These are phyloP conservation scores for Eremochloa ophiuroides DNA, from an alignment of 176 grass and related monocot species.

Conservation along the genomic window DNA sequence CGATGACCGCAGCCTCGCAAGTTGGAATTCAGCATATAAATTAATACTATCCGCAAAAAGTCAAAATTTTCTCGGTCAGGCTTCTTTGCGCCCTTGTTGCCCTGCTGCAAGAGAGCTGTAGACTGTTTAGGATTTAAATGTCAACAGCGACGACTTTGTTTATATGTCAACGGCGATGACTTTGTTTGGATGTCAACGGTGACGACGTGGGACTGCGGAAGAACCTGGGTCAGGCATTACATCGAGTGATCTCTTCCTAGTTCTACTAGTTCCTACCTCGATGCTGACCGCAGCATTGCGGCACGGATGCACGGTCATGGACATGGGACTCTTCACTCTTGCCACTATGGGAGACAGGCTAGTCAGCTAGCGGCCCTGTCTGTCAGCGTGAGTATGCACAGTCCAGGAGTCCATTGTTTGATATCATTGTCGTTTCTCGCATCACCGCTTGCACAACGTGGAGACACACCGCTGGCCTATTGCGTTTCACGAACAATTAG, in stretches of 20 bases:
- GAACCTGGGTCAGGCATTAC: neutral
- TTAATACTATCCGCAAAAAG: neutral
- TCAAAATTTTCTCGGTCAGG: constrained; percentile 10
- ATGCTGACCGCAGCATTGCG: neutral
- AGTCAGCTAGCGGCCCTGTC: no score
- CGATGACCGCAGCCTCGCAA: neutral
- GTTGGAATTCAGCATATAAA: neutral
- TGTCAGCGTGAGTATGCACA: no score
- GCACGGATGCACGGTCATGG: neutral
- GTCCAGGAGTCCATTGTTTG: no score
- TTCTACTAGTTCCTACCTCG: neutral
- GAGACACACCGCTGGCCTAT: no score
- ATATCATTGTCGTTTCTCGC: no score
- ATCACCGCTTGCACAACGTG: no score
- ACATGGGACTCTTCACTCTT: no score
- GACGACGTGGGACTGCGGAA: neutral
- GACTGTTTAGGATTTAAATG: neutral
- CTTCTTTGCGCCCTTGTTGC: neutral
- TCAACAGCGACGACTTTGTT: neutral
- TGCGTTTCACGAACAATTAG: no score
- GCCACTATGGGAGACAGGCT: no score
- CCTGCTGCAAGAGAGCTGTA: neutral
- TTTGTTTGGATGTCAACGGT: neutral
- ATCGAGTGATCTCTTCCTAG: neutral
- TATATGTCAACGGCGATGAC: neutral